phyloP scores from a whole-genome alignment of 108 stramenopile genomes.

The Discostella stelligeroides region DNA sequence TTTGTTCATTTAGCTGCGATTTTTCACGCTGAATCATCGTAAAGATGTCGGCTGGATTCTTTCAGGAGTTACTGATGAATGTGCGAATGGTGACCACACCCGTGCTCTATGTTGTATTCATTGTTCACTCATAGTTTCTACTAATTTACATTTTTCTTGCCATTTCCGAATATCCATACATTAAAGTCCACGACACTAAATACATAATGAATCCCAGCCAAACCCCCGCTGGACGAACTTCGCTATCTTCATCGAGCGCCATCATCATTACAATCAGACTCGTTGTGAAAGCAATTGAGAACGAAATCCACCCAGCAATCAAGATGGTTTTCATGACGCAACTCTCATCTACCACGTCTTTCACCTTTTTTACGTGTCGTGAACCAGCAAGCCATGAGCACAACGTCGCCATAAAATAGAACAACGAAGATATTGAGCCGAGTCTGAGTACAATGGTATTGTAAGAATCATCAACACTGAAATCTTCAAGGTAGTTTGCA shows the following conservation, averaged over 20 bases:
- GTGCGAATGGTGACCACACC: too few relatives aligned
- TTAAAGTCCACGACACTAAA: constrained; percentile 15
- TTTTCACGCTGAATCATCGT: too few relatives aligned
- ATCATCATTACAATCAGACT: constrained; percentile 24
- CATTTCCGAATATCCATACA: constrained; percentile 34
- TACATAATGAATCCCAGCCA: constrained; percentile 17
- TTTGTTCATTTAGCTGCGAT: too few relatives aligned
- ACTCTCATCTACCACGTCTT: neutral
- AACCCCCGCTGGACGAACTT: constrained; percentile 12
- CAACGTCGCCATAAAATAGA: constrained; percentile 11
- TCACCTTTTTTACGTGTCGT: constrained; percentile 11
- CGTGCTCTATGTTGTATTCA: too few relatives aligned
- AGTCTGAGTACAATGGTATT: constrained; percentile 14
- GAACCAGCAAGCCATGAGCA: constrained; percentile 12
- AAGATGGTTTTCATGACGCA: constrained; percentile 19
- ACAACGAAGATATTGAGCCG: constrained; percentile 8
- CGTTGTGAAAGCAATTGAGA: constrained; percentile 10
- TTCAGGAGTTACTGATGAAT: too few relatives aligned
- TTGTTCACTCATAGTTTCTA: too few relatives aligned
- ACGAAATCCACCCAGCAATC: constrained; percentile 25
- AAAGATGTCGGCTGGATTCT: too few relatives aligned
- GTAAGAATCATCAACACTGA: neutral
- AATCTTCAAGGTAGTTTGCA: neutral
- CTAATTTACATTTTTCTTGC: constrained; percentile 8
- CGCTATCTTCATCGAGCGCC: constrained; percentile 22